phyloP scores from a whole-genome alignment of 805 yeast species.

The Metschnikowia drakensbergensis region DNA sequence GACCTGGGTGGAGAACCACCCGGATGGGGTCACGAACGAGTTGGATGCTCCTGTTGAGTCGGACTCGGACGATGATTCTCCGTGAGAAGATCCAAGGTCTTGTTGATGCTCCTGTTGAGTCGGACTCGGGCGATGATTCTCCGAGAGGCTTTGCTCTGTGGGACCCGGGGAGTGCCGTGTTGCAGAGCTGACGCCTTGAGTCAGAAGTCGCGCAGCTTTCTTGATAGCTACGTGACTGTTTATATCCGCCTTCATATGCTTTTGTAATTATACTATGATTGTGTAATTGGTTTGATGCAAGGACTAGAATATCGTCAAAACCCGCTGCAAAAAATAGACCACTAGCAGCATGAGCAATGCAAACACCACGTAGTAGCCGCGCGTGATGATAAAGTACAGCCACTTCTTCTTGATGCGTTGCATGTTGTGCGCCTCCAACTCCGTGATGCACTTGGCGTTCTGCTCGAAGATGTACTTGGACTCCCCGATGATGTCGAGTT shows the following conservation, averaged over 20 bases:
- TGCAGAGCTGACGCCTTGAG: too few relatives aligned
- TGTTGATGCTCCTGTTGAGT: too few relatives aligned
- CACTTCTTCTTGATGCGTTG: constrained; percentile 51
- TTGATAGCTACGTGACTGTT: too few relatives aligned
- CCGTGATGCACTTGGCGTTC: constrained; percentile 57
- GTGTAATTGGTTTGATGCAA: too few relatives aligned
- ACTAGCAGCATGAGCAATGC: constrained; percentile 28
- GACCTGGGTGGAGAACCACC: constrained; percentile 62
- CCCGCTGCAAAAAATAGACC: constrained; percentile 16
- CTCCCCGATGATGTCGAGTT: constrained; percentile 65
- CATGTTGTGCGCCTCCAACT: constrained; percentile 65
- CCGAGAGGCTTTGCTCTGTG: too few relatives aligned
- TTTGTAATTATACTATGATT: too few relatives aligned
- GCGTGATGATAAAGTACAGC: constrained; percentile 50
- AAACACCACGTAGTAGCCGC: constrained; percentile 46
- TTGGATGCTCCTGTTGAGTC: constrained; percentile 19
- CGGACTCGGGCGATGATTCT: too few relatives aligned
- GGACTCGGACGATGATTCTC: constrained; percentile 9
- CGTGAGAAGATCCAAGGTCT: not conserved
- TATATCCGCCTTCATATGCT: too few relatives aligned
- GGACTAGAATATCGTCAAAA: not conserved
- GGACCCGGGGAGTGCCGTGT: too few relatives aligned
- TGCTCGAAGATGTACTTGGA: constrained; percentile 61
- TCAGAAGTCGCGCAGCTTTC: too few relatives aligned
- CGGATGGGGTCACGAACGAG: constrained; percentile 56